Conservation (phyloP, 1,139 yeast species). For the Hansenula lynferdii region DNA sequence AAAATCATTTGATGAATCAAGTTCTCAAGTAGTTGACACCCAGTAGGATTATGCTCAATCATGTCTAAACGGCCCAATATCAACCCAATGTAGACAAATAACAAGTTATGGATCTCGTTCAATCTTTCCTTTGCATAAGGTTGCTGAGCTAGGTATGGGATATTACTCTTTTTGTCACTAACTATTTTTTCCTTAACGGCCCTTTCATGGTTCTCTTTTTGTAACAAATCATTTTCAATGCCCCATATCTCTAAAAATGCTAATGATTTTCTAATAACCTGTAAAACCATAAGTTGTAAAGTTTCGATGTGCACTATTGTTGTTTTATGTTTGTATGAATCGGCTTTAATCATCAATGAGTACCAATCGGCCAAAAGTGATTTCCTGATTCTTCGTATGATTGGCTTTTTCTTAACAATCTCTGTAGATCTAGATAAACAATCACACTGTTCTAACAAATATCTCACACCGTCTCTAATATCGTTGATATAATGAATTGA, state of each 20-base stretch:
- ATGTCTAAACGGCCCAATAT: conserved; percentile 70
- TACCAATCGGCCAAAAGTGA: conserved; percentile 88
- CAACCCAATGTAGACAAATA: conserved; percentile 66
- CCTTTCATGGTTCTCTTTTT: conserved; percentile 26
- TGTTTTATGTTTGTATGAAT: conserved; percentile 71
- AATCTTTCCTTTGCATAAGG: conserved; percentile 71
- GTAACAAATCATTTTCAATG: conserved; percentile 38
- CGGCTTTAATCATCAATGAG: conserved; percentile 80
- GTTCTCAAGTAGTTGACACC: conserved; percentile 62
- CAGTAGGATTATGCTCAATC: conserved; percentile 66
- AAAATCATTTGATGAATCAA: conserved; percentile 66
- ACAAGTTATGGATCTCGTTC: conserved; percentile 66
- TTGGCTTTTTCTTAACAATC: conserved; percentile 65
- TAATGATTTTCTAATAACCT: conserved; percentile 69
- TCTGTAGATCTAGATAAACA: conserved; percentile 83
- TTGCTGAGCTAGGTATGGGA: conserved; percentile 38
- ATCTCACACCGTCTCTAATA: conserved; percentile 80
- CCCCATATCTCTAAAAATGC: conserved; percentile 76
- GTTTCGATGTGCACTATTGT: conserved; percentile 63
- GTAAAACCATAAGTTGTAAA: conserved; percentile 66
- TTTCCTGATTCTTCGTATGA: conserved; percentile 72
- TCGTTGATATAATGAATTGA: conserved; percentile 40
- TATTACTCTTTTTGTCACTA: conserved; percentile 5
- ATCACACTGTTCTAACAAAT: conserved; percentile 69
- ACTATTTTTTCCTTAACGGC: conserved; percentile 4